These are phyloP conservation scores for Penicillium salamii DNA, from an alignment of 495 filamentous ascomycete genomes.

Conservation along the genomic window DNA sequence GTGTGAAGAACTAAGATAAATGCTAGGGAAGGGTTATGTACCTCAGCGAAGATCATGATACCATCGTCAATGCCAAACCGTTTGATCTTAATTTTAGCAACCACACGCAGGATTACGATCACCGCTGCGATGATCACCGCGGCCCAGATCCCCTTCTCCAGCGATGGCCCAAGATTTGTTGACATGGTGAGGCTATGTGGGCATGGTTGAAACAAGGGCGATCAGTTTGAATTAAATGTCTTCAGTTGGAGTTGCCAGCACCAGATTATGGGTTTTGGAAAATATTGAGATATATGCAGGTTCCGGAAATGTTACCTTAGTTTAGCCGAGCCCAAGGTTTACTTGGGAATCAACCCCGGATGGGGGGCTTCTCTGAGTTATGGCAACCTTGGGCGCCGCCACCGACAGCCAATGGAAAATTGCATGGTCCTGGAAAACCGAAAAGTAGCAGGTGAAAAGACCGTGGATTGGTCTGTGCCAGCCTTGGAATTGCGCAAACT, in stretches of 20 bases:
- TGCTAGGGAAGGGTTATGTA: conserved; percentile 7
- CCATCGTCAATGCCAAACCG: conserved; percentile 35
- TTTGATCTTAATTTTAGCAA: conserved; percentile 36
- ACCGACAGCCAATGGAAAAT: neutral
- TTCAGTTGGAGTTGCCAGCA: neutral
- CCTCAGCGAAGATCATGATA: conserved; percentile 34
- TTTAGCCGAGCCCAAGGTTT: neutral
- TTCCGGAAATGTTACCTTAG: neutral
- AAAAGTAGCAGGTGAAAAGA: neutral
- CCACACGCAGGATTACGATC: conserved; percentile 31
- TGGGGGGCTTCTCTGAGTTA: neutral
- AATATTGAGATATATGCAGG: neutral
- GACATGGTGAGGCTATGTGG: neutral
- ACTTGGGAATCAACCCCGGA: neutral
- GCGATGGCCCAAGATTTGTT: conserved; percentile 18
- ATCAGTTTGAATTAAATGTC: neutral
- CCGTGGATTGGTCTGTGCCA: neutral
- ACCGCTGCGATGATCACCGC: conserved; percentile 30
- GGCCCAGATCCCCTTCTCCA: conserved; percentile 33
- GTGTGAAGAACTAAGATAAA: neutral
- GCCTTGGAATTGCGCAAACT: neutral
- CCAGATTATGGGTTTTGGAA: neutral
- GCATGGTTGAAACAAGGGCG: neutral
- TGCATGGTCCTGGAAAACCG: neutral
- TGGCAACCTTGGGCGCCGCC: neutral